These are phyloP conservation scores for Talaromyces verruculosus DNA, from an alignment of 2,329 filamentous ascomycete genomes.

Conservation along the genomic window DNA sequence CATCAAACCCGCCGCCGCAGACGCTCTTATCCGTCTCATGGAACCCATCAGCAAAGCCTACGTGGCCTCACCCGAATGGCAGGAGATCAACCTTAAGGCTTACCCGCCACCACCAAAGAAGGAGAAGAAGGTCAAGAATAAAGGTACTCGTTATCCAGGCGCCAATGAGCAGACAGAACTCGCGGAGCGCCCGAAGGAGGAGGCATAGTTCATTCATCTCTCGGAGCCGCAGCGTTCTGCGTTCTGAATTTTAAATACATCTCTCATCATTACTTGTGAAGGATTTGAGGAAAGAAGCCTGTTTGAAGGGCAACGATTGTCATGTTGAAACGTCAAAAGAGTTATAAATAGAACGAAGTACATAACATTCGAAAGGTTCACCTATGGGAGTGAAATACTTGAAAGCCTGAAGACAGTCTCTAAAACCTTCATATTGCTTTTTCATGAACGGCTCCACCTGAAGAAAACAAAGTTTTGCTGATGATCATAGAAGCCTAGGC, in stretches of 20 bases:
- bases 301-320: neutral
- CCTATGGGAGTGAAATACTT: neutral
- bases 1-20: slow-evolving; percentile 77
- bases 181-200: neutral
- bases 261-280: neutral
- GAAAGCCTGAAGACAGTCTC: neutral
- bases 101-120: slow-evolving; percentile 78
- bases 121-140: slow-evolving; percentile 73
- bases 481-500: neutral
- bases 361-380: neutral
- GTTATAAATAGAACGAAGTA: slow-evolving; percentile 4
- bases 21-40: slow-evolving; percentile 70
- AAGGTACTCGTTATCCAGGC: slow-evolving; percentile 63
- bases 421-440: neutral
- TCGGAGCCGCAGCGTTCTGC: neutral
- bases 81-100: slow-evolving; percentile 71
- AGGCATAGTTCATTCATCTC: neutral
- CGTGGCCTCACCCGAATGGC: slow-evolving; percentile 72
- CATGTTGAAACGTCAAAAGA: neutral
- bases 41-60: slow-evolving; percentile 75
- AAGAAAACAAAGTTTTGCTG: neutral
- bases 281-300: neutral
- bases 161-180: neutral
- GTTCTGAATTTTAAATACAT: neutral
- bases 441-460: neutral